phyloP scores from a whole-genome alignment of 306 rosid species.

The Castanospermum australe region DNA sequence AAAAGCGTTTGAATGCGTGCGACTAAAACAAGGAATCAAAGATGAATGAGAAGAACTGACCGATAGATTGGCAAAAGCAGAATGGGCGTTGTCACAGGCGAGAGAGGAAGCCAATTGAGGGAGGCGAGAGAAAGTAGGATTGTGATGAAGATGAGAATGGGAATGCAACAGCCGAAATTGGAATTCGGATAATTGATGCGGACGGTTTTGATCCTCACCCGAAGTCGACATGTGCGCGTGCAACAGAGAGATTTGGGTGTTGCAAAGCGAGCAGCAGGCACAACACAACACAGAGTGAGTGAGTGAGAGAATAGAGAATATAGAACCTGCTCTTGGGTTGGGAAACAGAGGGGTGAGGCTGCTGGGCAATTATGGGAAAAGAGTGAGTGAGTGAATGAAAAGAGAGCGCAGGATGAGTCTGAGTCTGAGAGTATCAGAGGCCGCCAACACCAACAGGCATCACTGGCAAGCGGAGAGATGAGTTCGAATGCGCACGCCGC shows the following conservation, averaged over 20 bases:
- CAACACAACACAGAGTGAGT: no score
- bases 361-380: no score
- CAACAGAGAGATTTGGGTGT: constrained; percentile 24
- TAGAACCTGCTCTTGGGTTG: no score
- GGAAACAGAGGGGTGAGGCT: no score
- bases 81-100: no score
- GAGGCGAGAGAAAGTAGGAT: background rate
- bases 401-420: no score
- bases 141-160: constrained; percentile 19
- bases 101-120: background rate
- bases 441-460: no score
- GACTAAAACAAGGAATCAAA: background rate
- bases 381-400: no score
- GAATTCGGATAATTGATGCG: constrained; percentile 26
- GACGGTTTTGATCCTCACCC: constrained; percentile 33
- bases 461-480: no score
- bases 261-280: background rate
- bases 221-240: constrained; percentile 6
- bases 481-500: background rate
- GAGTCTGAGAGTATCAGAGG: no score
- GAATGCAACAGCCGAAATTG: constrained; percentile 27
- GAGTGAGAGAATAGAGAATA: no score
- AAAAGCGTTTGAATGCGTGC: no score
- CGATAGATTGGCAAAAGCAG: constrained; percentile 10
- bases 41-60: background rate